Conservation (phyloP, 257 asterid species). For the Vinca minor region DNA sequence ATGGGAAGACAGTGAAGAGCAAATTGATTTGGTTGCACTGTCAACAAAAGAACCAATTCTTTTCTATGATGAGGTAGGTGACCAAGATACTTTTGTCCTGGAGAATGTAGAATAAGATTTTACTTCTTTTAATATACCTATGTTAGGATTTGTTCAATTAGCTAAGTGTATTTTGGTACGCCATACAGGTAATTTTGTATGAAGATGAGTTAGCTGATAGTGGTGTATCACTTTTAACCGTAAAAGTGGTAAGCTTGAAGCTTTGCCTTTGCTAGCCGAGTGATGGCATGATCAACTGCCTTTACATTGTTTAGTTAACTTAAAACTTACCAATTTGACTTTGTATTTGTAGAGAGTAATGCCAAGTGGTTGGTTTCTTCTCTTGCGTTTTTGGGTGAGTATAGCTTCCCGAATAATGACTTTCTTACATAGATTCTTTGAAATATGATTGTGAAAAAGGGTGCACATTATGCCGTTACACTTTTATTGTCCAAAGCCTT, state of each 20-base stretch:
- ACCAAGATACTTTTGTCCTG: conserved; percentile 10
- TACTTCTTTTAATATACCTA: conserved; percentile 13
- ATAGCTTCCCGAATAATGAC: too few relatives aligned
- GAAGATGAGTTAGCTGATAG: conserved; percentile 98
- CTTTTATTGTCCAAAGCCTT: not conserved
- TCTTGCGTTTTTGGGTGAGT: conserved; percentile 96
- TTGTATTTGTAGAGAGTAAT: conserved; percentile 78
- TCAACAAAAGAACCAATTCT: conserved; percentile 86
- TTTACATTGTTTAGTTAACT: conserved; percentile 13
- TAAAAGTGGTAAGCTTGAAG: conserved; percentile 68
- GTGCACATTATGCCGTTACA: not conserved
- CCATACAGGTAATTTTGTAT: conserved; percentile 66
- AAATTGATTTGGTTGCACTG: conserved; percentile 75
- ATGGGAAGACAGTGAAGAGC: conserved; percentile 77
- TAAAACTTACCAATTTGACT: conserved; percentile 16
- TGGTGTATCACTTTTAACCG: conserved; percentile 91
- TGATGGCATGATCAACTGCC: not conserved
- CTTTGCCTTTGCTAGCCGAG: too few relatives aligned
- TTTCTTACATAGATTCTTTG: too few relatives aligned
- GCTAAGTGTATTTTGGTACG: conserved; percentile 7
- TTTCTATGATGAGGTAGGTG: conserved; percentile 85
- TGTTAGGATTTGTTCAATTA: not conserved
- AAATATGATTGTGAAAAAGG: not conserved
- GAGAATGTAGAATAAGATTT: conserved; percentile 16
- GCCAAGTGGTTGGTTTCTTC: conserved; percentile 97